Evolutionary conservation across 2,329 filamentous ascomycete genomes (phyloP), one percentile per base, ranked within the genome.

Genomic region (Coniosporium tulheliwenetii): DNA sequence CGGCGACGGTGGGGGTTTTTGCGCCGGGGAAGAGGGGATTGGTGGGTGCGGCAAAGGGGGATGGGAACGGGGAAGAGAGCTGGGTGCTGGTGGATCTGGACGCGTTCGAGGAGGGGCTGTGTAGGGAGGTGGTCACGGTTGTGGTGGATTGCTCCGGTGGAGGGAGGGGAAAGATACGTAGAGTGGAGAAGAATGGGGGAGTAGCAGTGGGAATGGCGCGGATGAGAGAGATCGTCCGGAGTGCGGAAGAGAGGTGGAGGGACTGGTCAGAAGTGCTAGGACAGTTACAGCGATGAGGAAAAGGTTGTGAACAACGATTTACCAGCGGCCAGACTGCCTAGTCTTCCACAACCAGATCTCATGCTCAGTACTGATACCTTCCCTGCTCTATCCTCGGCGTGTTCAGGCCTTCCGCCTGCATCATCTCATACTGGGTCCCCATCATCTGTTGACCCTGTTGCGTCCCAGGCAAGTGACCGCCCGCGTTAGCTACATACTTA

Each of bases 1-100:
- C 86, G 9, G 79, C 77, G 50, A 89, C 81, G 0, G 86, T 84
- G 47, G 76, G 73, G 7, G 77, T 95, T 8, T 93, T 94, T 54
- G 50, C 60, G 39, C 50, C 59, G 61, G 53, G 51, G 39, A 54
- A 52, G 48, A 36, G 13, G 43, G 49, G 30, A 47, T 57, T 50
- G 54, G 45, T 30, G 40, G 26, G 14, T 32, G 32, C 38, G 37
- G 35, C 10, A 34, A 40, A 39, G 10, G 47, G 38, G 30, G 45
- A 49, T 10, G 50, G 55, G 42, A 56, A 42, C 37, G 47, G 38
- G 30, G 45, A 49, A 12, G 50, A 55, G 42, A 56, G 43, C 37
- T 93, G 86, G 85, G 66, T 95, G 2, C 62, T 98, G 43, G 75
- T 82, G 5, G 91, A 98, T 62, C 85, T 85, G 2, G 91, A 98